Evolutionary conservation across 495 filamentous ascomycete genomes (phyloP).

Genomic region (Hypoxylon trugodes): DNA sequence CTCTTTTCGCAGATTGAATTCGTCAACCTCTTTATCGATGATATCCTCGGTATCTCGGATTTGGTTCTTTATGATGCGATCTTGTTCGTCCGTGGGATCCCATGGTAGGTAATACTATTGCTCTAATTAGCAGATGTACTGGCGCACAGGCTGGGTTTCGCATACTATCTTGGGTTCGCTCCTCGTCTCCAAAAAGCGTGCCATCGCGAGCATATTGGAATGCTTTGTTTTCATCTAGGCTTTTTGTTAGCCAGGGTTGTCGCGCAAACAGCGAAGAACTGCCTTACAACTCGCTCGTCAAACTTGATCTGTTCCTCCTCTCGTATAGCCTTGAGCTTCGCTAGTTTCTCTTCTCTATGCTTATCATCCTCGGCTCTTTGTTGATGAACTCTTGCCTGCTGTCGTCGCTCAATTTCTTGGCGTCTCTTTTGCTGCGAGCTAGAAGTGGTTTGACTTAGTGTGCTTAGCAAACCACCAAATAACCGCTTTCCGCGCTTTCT

Average conservation of each 20-base stretch:
- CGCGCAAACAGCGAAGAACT: slow-evolving; percentile 2
- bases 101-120: slow-evolving; percentile 88
- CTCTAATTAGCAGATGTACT: slow-evolving; percentile 37
- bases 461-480: slow-evolving; percentile 88
- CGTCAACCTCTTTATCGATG: slow-evolving; percentile 54
- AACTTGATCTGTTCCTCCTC: slow-evolving; percentile 77
- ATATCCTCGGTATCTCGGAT: slow-evolving; percentile 53
- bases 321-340: slow-evolving; percentile 66
- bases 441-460: slow-evolving; percentile 81
- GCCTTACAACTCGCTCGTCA: slow-evolving; percentile 78
- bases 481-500: slow-evolving; percentile 87
- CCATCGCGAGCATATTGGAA: slow-evolving; percentile 72
- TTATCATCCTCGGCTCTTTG: slow-evolving; percentile 74
- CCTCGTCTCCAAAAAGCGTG: slow-evolving; percentile 77
- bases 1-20: slow-evolving; percentile 53
- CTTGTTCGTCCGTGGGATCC: slow-evolving; percentile 68
- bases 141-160: slow-evolving; percentile 1
- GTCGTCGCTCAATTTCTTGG: slow-evolving; percentile 88
- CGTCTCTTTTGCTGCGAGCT: slow-evolving; percentile 73
- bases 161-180: slow-evolving; percentile 81
- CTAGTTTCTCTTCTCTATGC: slow-evolving; percentile 67
- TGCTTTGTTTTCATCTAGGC: slow-evolving; percentile 83
- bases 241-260: slow-evolving; percentile 38
- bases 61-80: slow-evolving; percentile 57
- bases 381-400: slow-evolving; percentile 80